A percentile compares a stretch with the other conserved stretches of the same genome.
Evolutionary conservation across 2,329 filamentous ascomycete genomes (phyloP).

Genomic region (Paecilomyces dactylethromorphus): DNA sequence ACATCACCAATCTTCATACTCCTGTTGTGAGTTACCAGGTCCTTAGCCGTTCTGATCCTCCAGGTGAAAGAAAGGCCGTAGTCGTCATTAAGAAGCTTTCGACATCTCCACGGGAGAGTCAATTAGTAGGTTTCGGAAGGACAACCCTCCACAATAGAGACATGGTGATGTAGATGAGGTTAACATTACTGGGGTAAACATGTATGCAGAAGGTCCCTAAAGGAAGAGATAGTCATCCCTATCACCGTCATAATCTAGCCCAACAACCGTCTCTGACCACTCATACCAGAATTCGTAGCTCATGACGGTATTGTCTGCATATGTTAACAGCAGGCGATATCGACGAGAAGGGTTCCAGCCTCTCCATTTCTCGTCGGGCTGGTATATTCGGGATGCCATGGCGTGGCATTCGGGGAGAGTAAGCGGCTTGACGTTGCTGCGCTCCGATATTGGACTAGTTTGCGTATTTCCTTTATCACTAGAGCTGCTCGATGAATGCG

Average conservation of each 20-base stretch:
- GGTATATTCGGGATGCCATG: constrained; percentile 21
- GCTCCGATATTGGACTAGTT: neutral
- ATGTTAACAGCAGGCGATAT: constrained; percentile 51
- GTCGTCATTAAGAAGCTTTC: too few relatives aligned
- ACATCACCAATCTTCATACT: neutral
- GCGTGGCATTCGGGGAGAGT: constrained; percentile 31
- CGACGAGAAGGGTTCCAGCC: constrained; percentile 35
- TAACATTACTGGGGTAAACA: neutral
- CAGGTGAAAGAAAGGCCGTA: too few relatives aligned
- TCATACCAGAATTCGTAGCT: constrained; percentile 53
- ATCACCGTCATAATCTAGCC: constrained; percentile 8
- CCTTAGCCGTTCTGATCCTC: neutral
- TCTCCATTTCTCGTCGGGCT: constrained; percentile 32
- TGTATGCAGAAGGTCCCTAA: neutral
- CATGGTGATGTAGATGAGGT: neutral
- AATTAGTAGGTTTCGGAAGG: too few relatives aligned
- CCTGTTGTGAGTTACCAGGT: neutral
- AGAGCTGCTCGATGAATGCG: neutral
- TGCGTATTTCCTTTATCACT: constrained; percentile 1
- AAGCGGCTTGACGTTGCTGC: constrained; percentile 2
- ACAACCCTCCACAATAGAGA: neutral
- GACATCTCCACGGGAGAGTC: too few relatives aligned
- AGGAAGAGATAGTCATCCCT: neutral
- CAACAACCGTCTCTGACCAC: constrained; percentile 19
- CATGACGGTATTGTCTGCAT: constrained; percentile 50